phyloP scores from a whole-genome alignment of 495 filamentous ascomycete species.

The Aspergillus ostianus region DNA sequence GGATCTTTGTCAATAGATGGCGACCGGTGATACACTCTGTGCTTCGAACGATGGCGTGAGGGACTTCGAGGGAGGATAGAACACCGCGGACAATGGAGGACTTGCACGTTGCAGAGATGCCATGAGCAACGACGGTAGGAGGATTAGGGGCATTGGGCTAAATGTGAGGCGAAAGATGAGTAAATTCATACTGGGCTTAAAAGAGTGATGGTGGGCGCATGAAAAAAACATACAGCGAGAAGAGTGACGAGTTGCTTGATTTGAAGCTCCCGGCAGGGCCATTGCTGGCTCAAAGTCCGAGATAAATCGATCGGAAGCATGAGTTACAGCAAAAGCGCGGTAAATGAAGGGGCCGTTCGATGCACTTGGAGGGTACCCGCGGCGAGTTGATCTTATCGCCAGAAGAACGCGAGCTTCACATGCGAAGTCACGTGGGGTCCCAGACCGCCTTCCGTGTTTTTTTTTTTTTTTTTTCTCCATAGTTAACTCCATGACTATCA shows the following conservation, averaged over 20 bases:
- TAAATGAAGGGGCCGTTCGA: not conserved
- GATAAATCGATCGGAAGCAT: conserved; percentile 38
- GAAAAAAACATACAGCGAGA: conserved; percentile 47
- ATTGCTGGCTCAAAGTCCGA: conserved; percentile 50
- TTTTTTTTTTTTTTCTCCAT: not conserved
- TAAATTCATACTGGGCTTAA: not conserved
- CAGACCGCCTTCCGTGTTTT: not conserved
- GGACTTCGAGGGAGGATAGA: conserved; percentile 52
- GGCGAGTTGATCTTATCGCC: conserved; percentile 11
- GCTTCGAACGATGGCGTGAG: conserved; percentile 72
- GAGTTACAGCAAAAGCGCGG: conserved; percentile 8
- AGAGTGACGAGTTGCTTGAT: conserved; percentile 61
- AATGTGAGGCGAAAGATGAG: not conserved
- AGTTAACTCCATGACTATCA: too few relatives aligned
- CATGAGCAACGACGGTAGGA: conserved; percentile 71
- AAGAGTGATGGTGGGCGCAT: not conserved
- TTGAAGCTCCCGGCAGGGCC: conserved; percentile 64
- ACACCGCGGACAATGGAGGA: conserved; percentile 64
- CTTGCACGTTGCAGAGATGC: conserved; percentile 92
- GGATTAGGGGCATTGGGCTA: conserved; percentile 46
- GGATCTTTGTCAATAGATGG: conserved; percentile 71
- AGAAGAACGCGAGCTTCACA: conserved; percentile 7
- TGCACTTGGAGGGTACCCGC: conserved; percentile 8
- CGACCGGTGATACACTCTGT: conserved; percentile 86
- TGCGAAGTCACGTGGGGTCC: conserved; percentile 6